A percentile compares a stretch with the other conserved stretches of the same genome.
Conservation (phyloP, 2,329 filamentous ascomycete species). For the Arachnopeziza araneosa region DNA sequence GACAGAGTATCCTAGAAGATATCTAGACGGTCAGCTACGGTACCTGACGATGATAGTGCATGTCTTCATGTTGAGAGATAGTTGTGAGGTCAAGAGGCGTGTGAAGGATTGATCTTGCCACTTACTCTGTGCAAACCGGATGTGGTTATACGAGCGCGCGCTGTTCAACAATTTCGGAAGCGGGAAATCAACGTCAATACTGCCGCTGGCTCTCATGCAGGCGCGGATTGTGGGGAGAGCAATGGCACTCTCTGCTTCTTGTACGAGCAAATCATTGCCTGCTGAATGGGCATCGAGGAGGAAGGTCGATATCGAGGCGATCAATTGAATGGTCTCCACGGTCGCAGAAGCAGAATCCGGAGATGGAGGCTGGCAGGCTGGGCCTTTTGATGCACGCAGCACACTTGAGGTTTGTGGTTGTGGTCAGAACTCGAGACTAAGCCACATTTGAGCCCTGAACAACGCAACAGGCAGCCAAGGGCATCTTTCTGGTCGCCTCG, state of each 20-base stretch:
- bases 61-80: conserved; percentile 1
- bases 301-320: background rate
- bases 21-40: conserved; percentile 18
- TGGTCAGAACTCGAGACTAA: conserved; percentile 6
- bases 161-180: conserved; percentile 1
- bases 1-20: conserved; percentile 17
- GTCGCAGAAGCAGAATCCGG: background rate
- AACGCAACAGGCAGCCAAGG: background rate
- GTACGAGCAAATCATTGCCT: conserved; percentile 26
- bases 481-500: background rate
- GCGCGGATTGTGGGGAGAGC: conserved; percentile 17
- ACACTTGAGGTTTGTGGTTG: conserved; percentile 6
- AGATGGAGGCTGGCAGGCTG: conserved; percentile 7
- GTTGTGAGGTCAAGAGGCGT: conserved; percentile 7
- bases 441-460: conserved; percentile 4
- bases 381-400: conserved; percentile 9
- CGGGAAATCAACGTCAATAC: conserved; percentile 20
- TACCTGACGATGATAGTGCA: conserved; percentile 4
- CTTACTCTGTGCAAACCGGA: conserved; percentile 10
- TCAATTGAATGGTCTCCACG: background rate
- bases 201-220: conserved; percentile 8
- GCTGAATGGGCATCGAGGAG: background rate
- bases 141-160: conserved; percentile 12
- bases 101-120: conserved; percentile 1
- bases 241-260: conserved; percentile 23